phyloP scores from a whole-genome alignment of 306 rosid species.

The Begonia fuchsioides region DNA sequence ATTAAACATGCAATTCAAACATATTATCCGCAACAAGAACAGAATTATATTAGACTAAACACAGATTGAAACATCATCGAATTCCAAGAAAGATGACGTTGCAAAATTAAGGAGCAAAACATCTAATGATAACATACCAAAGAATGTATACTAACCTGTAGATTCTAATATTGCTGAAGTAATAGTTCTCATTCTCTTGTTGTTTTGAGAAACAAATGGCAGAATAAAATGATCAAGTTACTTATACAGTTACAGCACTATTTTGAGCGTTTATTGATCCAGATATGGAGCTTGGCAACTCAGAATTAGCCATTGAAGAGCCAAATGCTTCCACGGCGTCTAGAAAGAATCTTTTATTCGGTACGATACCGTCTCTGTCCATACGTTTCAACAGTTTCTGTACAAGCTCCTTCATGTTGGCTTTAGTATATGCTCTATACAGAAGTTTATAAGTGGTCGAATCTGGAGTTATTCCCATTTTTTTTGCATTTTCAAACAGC shows the following conservation, averaged over 20 bases:
- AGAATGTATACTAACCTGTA: no score
- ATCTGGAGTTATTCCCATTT: constrained; percentile 31
- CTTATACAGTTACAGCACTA: neutral
- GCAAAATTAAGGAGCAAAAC: no score
- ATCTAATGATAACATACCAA: no score
- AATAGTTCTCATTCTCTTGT: neutral
- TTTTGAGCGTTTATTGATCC: constrained; percentile 17
- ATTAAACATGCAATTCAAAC: no score
- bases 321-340: constrained; percentile 69
- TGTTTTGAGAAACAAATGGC: neutral
- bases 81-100: neutral
- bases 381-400: constrained; percentile 56
- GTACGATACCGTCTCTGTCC: constrained; percentile 77
- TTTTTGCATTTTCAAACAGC: constrained; percentile 39
- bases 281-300: constrained; percentile 23
- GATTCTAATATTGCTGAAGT: no score
- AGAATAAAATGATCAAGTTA: no score
- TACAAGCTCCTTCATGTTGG: constrained; percentile 58
- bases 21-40: neutral
- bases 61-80: neutral
- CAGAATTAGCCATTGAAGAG: constrained; percentile 29
- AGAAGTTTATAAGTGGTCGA: constrained; percentile 82
- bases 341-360: constrained; percentile 75
- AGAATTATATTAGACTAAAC: neutral
- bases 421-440: constrained; percentile 75